These are phyloP conservation scores for Candida fluviatilis DNA, from an alignment of 805 yeast genomes.

Conservation along the genomic window DNA sequence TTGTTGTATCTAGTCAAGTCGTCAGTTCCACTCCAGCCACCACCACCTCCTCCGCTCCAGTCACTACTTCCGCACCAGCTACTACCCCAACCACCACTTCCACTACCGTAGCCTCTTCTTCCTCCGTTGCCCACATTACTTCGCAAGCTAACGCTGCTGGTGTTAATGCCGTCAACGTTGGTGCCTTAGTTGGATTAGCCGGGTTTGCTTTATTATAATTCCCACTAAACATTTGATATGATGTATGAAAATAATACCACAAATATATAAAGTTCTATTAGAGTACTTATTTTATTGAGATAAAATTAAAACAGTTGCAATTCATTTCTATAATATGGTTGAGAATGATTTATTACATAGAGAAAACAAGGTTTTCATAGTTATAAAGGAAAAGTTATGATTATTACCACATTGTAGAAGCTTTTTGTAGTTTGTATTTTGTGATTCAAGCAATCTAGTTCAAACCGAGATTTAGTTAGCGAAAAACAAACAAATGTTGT, in stretches of 20 bases:
- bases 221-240: background rate
- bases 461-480: no score
- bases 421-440: no score
- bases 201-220: conserved; percentile 34
- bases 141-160: conserved; percentile 24
- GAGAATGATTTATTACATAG: conserved; percentile 3
- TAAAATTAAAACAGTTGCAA: no score
- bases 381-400: conserved; percentile 1
- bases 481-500: no score
- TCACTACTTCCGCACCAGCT: conserved; percentile 6
- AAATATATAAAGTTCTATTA: background rate
- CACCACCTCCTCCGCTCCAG: conserved; percentile 6
- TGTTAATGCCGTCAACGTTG: conserved; percentile 16
- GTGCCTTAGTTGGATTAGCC: conserved; percentile 36
- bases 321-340: conserved; percentile 4
- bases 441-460: no score
- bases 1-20: no score
- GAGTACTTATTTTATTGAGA: background rate
- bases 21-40: conserved; percentile 13
- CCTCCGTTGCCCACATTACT: conserved; percentile 11
- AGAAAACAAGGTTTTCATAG: conserved; percentile 1
- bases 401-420: background rate
- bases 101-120: conserved; percentile 3
- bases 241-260: background rate
- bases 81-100: conserved; percentile 7